phyloP scores from a whole-genome alignment of 2,329 filamentous ascomycete species.

The Alternaria sp. region DNA sequence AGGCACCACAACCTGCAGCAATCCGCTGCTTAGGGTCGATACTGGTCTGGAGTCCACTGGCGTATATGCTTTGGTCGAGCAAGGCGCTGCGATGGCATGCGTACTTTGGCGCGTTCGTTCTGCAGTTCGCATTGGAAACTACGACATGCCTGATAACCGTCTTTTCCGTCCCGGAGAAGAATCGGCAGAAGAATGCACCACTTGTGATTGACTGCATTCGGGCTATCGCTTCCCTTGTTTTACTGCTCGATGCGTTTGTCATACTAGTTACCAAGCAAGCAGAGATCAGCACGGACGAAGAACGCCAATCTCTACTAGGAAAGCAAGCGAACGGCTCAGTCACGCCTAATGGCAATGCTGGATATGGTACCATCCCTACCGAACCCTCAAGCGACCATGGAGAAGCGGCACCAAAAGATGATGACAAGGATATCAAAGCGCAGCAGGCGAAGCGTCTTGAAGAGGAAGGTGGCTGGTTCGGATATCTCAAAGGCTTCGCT shows the following conservation, averaged over 20 bases:
- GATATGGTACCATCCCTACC: constrained; percentile 47
- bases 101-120: constrained; percentile 46
- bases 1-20: constrained; percentile 45
- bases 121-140: constrained; percentile 46
- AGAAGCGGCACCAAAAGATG: constrained; percentile 62
- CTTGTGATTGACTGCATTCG: constrained; percentile 37
- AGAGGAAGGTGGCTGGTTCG: constrained; percentile 78
- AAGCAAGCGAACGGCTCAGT: constrained; percentile 50
- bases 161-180: constrained; percentile 26
- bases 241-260: constrained; percentile 41
- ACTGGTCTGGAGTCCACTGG: constrained; percentile 44
- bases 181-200: constrained; percentile 31
- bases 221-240: constrained; percentile 32
- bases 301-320: constrained; percentile 66
- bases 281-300: constrained; percentile 60
- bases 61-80: constrained; percentile 35
- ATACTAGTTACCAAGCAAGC: constrained; percentile 40
- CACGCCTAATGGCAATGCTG: constrained; percentile 50
- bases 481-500: constrained; percentile 76
- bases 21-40: constrained; percentile 48
- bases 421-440: constrained; percentile 63
- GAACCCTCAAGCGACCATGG: constrained; percentile 28
- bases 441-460: constrained; percentile 69
- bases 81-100: constrained; percentile 44
- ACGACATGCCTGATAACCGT: constrained; percentile 39